Base-by-base conservation (phyloP, 176 grass and related monocot genomes). In the Luzula sylvatica region DNA sequence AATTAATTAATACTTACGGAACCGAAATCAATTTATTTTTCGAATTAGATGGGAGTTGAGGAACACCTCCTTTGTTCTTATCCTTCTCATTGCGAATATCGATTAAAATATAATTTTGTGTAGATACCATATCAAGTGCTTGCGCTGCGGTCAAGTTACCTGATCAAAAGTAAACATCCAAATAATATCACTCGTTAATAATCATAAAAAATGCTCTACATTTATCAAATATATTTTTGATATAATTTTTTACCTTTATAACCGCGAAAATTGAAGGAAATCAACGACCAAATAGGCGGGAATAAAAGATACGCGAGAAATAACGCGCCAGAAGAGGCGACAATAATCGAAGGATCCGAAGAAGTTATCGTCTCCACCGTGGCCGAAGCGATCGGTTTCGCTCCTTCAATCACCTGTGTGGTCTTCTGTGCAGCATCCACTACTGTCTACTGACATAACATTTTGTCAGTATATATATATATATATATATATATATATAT, bases 61-160 rank as follows among this genome's bases (percentile, higher is more conserved):
- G 90, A 56, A 89, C 81, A 50, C 90, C 90, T 22, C 81, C 67
- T 76, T 86, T 86, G 68, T 52, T 62, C 74, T 89, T 96, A 25
- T 96, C 84, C 68, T 96, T 88, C 63, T 96, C 84, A n/a, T 48
- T 76, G 17, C 84, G 72, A 51, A 89, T 70, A 14, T 96, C 90
- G 43, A 96, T 79, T 46, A 96, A 35, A 16, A 86, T 5, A 77
- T 88, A 82, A 38, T 61, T 71, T 22, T 82, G 71, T 13, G 71
- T 50, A 16, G 64, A 68, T 16, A 82, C 49, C 45, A 61, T 65
- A 49, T 96, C 90, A 16, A 89, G 81, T 21, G 84, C 57, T 65
- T 78, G 81, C 13, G 90, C 84, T 17, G 90, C 52, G 16, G 54
- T 88, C 61, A 89, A 72, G 13, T 77, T 73, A 27, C 84, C 90